Conservation (phyloP, 495 filamentous ascomycete genomes). For the Penicillium lividum region DNA sequence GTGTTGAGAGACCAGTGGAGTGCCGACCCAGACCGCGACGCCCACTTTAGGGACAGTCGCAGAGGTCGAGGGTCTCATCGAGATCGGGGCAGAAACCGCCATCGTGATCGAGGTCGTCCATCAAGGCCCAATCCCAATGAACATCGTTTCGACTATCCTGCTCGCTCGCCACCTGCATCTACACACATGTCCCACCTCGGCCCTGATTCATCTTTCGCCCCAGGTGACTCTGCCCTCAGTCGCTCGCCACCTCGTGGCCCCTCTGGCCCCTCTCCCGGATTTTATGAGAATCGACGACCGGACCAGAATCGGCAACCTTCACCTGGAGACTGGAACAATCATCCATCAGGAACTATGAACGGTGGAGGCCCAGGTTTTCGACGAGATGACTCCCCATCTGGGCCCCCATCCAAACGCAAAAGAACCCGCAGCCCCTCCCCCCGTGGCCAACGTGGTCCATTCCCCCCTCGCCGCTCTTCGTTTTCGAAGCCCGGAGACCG, state of each 20-base stretch:
- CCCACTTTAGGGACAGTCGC: slow-evolving; percentile 38
- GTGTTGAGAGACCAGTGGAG: slow-evolving; percentile 60
- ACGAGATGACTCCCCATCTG: slow-evolving; percentile 38
- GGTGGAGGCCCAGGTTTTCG: slow-evolving; percentile 25
- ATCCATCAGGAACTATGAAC: slow-evolving; percentile 20
- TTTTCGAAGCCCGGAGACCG: slow-evolving; percentile 31
- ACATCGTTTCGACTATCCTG: slow-evolving; percentile 31
- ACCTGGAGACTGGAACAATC: slow-evolving; percentile 21
- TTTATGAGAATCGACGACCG: slow-evolving; percentile 18
- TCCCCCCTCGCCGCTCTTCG: slow-evolving; percentile 26
- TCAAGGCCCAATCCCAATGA: slow-evolving; percentile 35
- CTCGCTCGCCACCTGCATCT: slow-evolving; percentile 42
- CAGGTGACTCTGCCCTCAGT: slow-evolving; percentile 34
- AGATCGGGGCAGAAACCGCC: slow-evolving; percentile 38
- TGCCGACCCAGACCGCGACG: slow-evolving; percentile 46
- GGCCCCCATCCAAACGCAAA: slow-evolving; percentile 42
- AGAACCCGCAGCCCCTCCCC: slow-evolving; percentile 52
- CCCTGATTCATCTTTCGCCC: slow-evolving; percentile 32
- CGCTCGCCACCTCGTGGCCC: slow-evolving; percentile 35
- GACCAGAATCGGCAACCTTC: slow-evolving; percentile 16
- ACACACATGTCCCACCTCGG: slow-evolving; percentile 28
- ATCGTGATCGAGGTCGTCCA: slow-evolving; percentile 37
- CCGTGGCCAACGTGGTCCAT: slow-evolving; percentile 24
- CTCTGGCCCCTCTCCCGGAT: slow-evolving; percentile 25
- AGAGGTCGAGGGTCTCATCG: slow-evolving; percentile 44